A percentile compares a stretch with the other conserved stretches of the same genome.
Evolutionary conservation across 352 stramenopile genomes (phyloP).

Genomic region (Phytophthora citricola): DNA sequence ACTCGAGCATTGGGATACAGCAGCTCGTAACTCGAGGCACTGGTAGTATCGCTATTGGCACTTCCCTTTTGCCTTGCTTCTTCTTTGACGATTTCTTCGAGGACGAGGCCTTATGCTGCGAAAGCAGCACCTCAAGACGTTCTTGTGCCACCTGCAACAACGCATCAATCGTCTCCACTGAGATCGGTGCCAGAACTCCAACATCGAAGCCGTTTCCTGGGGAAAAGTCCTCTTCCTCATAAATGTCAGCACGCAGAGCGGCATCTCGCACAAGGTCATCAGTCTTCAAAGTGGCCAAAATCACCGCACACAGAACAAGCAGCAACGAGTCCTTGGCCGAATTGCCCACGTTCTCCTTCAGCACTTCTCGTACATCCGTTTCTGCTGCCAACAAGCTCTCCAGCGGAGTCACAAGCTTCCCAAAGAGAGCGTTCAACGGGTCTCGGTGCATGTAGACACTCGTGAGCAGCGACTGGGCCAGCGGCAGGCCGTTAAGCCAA

Average conservation of each 20-base stretch:
- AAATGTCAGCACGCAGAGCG: constrained; percentile 94
- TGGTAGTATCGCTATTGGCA: constrained; percentile 7
- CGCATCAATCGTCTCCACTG: constrained; percentile 41
- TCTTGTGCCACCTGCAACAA: constrained; percentile 58
- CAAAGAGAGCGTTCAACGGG: constrained; percentile 76
- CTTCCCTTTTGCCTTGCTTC: constrained; percentile 56
- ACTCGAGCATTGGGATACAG: constrained; percentile 63
- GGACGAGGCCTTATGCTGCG: constrained; percentile 48
- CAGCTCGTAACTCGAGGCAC: constrained; percentile 36
- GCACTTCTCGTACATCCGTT: constrained; percentile 35
- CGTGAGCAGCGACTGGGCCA: constrained; percentile 90
- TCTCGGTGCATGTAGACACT: constrained; percentile 90
- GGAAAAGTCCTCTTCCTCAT: constrained; percentile 96
- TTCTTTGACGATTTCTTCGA: constrained; percentile 74
- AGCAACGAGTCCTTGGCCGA: constrained; percentile 61
- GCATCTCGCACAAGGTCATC: constrained; percentile 81
- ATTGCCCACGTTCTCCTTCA: constrained; percentile 42
- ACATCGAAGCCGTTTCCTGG: constrained; percentile 73
- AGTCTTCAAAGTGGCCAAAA: constrained; percentile 78
- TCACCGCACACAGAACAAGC: constrained; percentile 75
- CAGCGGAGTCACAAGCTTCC: constrained; percentile 44
- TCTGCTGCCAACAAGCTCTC: constrained; percentile 30
- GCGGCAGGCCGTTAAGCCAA: constrained; percentile 85
- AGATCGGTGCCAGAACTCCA: constrained; percentile 49
- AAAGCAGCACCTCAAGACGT: constrained; percentile 50